Percentiles rank a stretch among this genome's conserved stretches.
These are phyloP conservation scores for Coemansia sp. DNA, from an alignment of 192 early-diverging fungal genomes.

Conservation along the genomic window DNA sequence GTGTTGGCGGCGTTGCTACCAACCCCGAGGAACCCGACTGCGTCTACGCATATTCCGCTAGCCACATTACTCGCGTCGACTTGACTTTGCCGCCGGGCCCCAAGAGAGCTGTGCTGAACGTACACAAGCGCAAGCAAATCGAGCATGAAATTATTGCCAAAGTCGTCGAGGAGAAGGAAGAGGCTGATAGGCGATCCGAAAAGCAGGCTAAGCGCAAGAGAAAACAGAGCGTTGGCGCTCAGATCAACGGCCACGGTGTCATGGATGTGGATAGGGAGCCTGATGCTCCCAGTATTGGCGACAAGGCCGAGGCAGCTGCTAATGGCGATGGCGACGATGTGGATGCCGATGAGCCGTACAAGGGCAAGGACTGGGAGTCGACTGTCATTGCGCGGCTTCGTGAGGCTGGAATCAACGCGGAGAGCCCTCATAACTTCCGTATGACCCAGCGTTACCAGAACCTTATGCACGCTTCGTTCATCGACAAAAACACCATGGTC, in stretches of 20 bases:
- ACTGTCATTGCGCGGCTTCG: slow-evolving; percentile 45
- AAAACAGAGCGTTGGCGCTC: slow-evolving; percentile 36
- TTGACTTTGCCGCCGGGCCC: slow-evolving; percentile 61
- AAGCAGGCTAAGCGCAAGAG: slow-evolving; percentile 54
- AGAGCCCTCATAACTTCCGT: slow-evolving; percentile 63
- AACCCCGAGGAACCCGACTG: slow-evolving; percentile 65
- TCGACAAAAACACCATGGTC: slow-evolving; percentile 73
- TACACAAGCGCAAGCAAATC: slow-evolving; percentile 62
- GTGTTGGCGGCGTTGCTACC: slow-evolving; percentile 72
- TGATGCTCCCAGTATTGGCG: slow-evolving; percentile 6
- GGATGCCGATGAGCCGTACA: slow-evolving; percentile 14
- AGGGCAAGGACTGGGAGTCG: slow-evolving; percentile 44
- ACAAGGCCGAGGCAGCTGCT: slow-evolving; percentile 16
- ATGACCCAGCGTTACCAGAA: slow-evolving; percentile 82
- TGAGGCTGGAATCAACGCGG: slow-evolving; percentile 54
- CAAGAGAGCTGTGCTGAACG: slow-evolving; percentile 58
- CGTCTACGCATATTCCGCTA: slow-evolving; percentile 69
- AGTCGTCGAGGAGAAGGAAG: slow-evolving; percentile 47
- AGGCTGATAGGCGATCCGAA: slow-evolving; percentile 42
- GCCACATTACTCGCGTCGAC: slow-evolving; percentile 76
- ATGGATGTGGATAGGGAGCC: slow-evolving; percentile 38
- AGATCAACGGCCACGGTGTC: slow-evolving; percentile 31
- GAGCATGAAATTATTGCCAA: slow-evolving; percentile 47
- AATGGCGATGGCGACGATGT: neutral
- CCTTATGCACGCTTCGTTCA: slow-evolving; percentile 76